A percentile compares a stretch with the other conserved stretches of the same genome.
Evolutionary conservation across 345 rosid species (phyloP).

Genomic region (Orychophragmus violaceus): DNA sequence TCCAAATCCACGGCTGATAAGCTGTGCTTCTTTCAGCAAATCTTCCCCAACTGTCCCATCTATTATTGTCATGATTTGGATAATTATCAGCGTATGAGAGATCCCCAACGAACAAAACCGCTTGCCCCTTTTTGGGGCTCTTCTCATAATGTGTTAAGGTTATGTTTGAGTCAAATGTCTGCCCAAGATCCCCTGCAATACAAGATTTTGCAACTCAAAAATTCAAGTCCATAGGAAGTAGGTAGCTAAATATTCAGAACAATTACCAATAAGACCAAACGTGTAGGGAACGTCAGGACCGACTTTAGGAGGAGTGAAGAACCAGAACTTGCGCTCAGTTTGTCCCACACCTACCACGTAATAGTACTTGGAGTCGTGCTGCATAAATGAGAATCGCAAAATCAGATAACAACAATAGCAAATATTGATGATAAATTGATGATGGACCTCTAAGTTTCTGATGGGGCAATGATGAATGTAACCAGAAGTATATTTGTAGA

Average conservation of each 20-base stretch:
- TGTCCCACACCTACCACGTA: slow-evolving; percentile 52
- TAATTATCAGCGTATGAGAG: slow-evolving; percentile 82
- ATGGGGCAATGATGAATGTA: slow-evolving; percentile 78
- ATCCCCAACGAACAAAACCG: slow-evolving; percentile 76
- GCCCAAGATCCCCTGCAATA: slow-evolving; percentile 89
- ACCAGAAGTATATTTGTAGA: slow-evolving; percentile 65
- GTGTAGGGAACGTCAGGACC: slow-evolving; percentile 72
- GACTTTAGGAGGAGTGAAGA: slow-evolving; percentile 55
- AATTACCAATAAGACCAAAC: slow-evolving; percentile 51
- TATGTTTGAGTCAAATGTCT: slow-evolving; percentile 73
- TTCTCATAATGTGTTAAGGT: slow-evolving; percentile 76
- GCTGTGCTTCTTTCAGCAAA: slow-evolving; percentile 79
- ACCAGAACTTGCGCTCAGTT: slow-evolving; percentile 52
- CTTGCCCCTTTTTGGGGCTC: slow-evolving; percentile 57
- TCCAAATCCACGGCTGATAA: slow-evolving; percentile 98
- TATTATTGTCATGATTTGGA: slow-evolving; percentile 54
- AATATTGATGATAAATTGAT: neutral
- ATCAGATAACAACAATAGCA: neutral
- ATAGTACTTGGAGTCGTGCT: slow-evolving; percentile 57
- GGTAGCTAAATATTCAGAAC: neutral
- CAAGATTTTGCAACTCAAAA: slow-evolving; percentile 4
- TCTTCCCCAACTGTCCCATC: slow-evolving; percentile 97
- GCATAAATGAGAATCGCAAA: slow-evolving; percentile 1
- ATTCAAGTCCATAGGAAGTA: neutral
- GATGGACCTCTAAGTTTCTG: slow-evolving; percentile 54